Evolutionary conservation across 2,329 filamentous ascomycete genomes (phyloP), one percentile per base, ranked within the genome.

Genomic region (Rutstroemia sp.): DNA sequence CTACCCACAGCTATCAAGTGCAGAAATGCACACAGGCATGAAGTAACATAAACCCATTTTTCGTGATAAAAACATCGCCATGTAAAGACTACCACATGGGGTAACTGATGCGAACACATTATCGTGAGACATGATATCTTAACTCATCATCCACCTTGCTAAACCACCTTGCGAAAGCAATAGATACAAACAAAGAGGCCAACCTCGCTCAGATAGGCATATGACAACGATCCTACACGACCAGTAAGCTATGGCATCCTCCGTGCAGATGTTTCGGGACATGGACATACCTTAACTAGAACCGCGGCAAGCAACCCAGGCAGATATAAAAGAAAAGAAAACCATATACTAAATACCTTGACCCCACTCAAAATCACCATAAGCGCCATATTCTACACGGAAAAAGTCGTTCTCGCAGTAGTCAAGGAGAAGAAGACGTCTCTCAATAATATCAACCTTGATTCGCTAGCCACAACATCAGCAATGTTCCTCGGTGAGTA

Each of bases 311-410:
- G 51, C 16, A 10, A 30, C 23, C 4, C 51, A 51, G 42, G 38
- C 30, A 51, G 34, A 25, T 44, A 38, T 14, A 7, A 39, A 34
- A 38, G 27, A 25, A 7, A 19, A 27, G 16, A 9, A 38, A n/a
- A 14, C 12, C 9, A 0, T 23, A 19, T 45, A 19, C 25, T 38
- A 57, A 23, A 57, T 57, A 17, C 38, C 51, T 14, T 49, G 39
- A n/a, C 34, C 55, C 55, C 55, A 57, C 23, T 57, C 55, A 39
- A 40, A 46, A 27, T 48, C 45, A 12, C 12, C 36, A 10, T 57
- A 57, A 19, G 36, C 55, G 36, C 55, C 55, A 48, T 57, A 57
- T 6, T 44, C 49, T 17, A 57, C 27, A 17, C 45, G 44, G 36
- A 57, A 57, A 40, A 48, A 57, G 14, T 47, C 46, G 14, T 57